Base-by-base conservation (phyloP, 257 asterid species). In the Scutellaria minor region DNA sequence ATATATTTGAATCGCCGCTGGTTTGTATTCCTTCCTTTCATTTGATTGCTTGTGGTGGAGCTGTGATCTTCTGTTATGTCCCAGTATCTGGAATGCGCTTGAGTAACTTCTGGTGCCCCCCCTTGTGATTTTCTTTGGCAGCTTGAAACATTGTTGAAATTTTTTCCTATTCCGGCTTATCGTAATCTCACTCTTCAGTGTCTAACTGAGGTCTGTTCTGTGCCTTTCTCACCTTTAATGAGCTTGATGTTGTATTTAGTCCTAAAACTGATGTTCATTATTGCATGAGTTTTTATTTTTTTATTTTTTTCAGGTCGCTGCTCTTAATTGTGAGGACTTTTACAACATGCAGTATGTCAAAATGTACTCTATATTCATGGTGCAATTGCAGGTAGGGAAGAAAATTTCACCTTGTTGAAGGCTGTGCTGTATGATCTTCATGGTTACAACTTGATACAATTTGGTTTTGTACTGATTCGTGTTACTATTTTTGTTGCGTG, bases 131-230 rank as follows among this genome's bases (percentile, higher is more conserved):
- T 72, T 73, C 61, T 57, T 76, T 75, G 78, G 78, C 97, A 95
- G 99, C 92, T 92, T 74, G 98, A 95, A 72, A 88, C 87, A n/a
- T 88, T 95, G 52, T 90, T 92, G 40, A 92, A 88, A 48, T 83
- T 90, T 68, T 92, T 95, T 22, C 97, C 92, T 0, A 58, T 88
- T 66, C 94, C 91, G n/a, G 92, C 94, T 14, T 95, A 95, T 63
- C 96, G 99, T 65, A 95, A 92, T 80, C 97, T 92, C 54, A 84
- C 99, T 37, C 92, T 95, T 71, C 97, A 95, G 75, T 95, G 99
- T 76, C 80, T 95, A 84, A 88, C 97, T 13, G 99, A 95, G 97
- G 99, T 95, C 73, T 73, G 35, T 53, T 60, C 46, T 77, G 62
- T 18, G 15, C 47, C 20, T 45, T 35, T 51, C n/a, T 72, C 68